phyloP scores from a whole-genome alignment of 306 rosid genomes.

The Alnus glutinosa region DNA sequence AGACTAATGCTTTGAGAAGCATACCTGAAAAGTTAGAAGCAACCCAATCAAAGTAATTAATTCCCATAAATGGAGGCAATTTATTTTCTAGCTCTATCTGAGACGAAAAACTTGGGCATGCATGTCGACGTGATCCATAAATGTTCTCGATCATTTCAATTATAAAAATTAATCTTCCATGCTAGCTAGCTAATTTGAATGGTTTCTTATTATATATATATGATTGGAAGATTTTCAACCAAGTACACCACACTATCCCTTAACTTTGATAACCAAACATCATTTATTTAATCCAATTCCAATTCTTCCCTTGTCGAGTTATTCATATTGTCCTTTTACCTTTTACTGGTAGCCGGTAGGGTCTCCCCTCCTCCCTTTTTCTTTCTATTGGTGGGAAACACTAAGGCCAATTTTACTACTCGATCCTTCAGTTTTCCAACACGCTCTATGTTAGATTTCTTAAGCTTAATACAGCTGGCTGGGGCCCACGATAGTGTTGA shows the following conservation, averaged over 20 bases:
- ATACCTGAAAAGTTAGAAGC: slow-evolving; percentile 61
- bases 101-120: neutral
- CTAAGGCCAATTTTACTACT: neutral
- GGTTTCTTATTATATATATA: neutral
- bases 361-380: neutral
- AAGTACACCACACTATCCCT: neutral
- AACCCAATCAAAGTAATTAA: slow-evolving; percentile 23
- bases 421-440: neutral
- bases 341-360: neutral
- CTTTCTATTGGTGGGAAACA: neutral
- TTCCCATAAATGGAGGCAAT: neutral
- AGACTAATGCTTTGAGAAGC: slow-evolving; percentile 79
- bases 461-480: no score
- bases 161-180: neutral
- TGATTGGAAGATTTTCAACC: neutral
- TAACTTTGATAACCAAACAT: neutral
- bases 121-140: neutral
- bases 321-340: neutral
- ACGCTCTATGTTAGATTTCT: no score
- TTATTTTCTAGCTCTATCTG: neutral
- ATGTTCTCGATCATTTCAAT: neutral
- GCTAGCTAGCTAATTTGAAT: no score
- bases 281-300: neutral
- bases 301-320: neutral
- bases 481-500: no score